Conservation (phyloP, 2,329 filamentous ascomycete genomes). For the Decorospora gaudefroyi region DNA sequence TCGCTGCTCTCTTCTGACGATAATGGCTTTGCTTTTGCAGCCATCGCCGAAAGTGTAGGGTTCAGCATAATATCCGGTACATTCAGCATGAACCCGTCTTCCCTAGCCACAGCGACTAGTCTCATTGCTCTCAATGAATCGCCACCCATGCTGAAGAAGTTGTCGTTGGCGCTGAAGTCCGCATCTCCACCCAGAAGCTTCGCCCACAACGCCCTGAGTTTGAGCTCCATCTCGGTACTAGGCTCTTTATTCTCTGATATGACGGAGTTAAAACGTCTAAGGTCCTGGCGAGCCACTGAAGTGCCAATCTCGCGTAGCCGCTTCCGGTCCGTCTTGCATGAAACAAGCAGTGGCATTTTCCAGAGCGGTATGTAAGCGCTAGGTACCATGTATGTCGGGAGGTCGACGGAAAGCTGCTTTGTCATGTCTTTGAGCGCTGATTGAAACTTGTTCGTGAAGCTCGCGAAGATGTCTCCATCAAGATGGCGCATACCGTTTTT, state of each 20-base stretch:
- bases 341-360: constrained; percentile 45
- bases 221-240: constrained; percentile 39
- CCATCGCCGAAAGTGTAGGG: constrained; percentile 54
- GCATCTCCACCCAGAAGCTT: constrained; percentile 40
- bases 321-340: constrained; percentile 46
- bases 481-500: constrained; percentile 36
- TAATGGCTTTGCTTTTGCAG: constrained; percentile 39
- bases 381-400: constrained; percentile 46
- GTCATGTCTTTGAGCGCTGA: constrained; percentile 36
- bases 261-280: constrained; percentile 39
- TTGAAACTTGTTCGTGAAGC: constrained; percentile 41
- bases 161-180: constrained; percentile 43
- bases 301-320: constrained; percentile 42
- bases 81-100: constrained; percentile 55
- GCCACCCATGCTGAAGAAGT: constrained; percentile 56
- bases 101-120: constrained; percentile 59
- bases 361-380: constrained; percentile 44
- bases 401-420: constrained; percentile 32
- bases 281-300: constrained; percentile 38
- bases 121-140: constrained; percentile 60
- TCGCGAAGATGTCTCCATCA: constrained; percentile 40
- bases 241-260: constrained; percentile 52
- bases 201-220: constrained; percentile 38
- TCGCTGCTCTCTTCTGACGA: constrained; percentile 25
- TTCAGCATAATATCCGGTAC: constrained; percentile 62